Evolutionary conservation across 768 basidiomycete species (phyloP), one percentile per base, ranked within the genome.

Genomic region (Psilocybe sp.): DNA sequence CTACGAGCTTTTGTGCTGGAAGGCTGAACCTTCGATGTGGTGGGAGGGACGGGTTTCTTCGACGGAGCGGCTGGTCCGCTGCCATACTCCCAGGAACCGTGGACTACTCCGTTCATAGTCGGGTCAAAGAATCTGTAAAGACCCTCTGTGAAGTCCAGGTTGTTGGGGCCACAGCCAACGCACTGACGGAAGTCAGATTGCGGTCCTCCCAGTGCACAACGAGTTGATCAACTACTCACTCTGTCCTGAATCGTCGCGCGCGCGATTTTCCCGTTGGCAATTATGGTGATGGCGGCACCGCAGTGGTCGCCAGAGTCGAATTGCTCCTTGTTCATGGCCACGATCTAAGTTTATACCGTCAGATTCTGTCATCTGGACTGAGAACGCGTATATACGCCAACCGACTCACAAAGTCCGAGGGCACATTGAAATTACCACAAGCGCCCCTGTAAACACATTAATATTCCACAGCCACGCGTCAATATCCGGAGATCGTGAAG

Each of bases 241-340:
- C 66, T 56, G 47, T 79, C 78, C n/a, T 63, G 63, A 51, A 80
- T 74, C 45, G 70, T 64, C 2, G 78, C 78, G 45, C 66, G 64
- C 1, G 66, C 51, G 0, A 68, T 65, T 61, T 69, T 71, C 52
- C 75, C 61, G 49, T 59, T 57, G 66, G 58, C 53, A 1, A 60
- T 64, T 36, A 81, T 73, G 20, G 74, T 74, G 52, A 81, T 70
- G 51, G 57, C 69, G 40, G 75, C 61, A 56, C 69, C 72, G 56
- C 79, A 81, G 51, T 75, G 72, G 11, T 64, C 51, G 31, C 73
- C 75, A 31, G 57, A 63, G 40, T 61, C 62, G 55, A 62, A 79
- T 63, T 77, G 64, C 76, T 59, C 60, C 33, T 65, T 57, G 45
- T 73, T 73, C 39, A 78, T 49, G 11, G 77, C 77, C 15, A 78